phyloP scores from a whole-genome alignment of 2,329 filamentous ascomycete genomes.

The Aureobasidium pullulans region DNA sequence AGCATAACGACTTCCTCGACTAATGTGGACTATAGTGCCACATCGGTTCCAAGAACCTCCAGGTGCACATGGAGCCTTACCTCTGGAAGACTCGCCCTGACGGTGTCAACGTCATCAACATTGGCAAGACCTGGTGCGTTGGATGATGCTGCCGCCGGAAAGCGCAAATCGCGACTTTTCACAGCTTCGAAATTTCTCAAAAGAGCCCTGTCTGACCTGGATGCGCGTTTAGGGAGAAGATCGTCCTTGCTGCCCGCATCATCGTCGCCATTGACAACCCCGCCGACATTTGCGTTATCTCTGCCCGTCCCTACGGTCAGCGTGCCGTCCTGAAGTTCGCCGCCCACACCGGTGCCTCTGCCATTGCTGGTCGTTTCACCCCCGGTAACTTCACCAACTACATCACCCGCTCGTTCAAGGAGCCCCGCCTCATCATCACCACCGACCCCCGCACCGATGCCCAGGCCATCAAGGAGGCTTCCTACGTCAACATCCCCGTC shows the following conservation, averaged over 20 bases:
- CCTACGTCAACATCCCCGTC: slow-evolving; percentile 99
- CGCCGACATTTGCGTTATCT: slow-evolving; percentile 98
- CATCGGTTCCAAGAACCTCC: slow-evolving; percentile 97
- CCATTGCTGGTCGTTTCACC: slow-evolving; percentile 99
- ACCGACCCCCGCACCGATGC: slow-evolving; percentile 99
- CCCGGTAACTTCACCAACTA: slow-evolving; percentile 99
- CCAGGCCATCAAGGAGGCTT: slow-evolving; percentile 99
- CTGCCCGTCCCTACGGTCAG: slow-evolving; percentile 98
- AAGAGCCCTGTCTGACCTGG: not conserved
- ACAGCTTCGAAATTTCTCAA: slow-evolving; percentile 2
- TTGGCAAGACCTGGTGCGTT: slow-evolving; percentile 97
- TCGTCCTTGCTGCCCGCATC: slow-evolving; percentile 96
- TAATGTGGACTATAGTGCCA: slow-evolving; percentile 50
- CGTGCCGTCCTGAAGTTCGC: slow-evolving; percentile 99
- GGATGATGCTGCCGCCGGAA: not conserved
- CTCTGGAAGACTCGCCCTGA: slow-evolving; percentile 99
- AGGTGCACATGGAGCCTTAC: slow-evolving; percentile 99
- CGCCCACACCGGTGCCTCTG: slow-evolving; percentile 91
- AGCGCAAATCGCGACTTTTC: not conserved
- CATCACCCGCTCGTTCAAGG: slow-evolving; percentile 99
- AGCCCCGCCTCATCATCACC: slow-evolving; percentile 98
- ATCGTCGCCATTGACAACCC: slow-evolving; percentile 99
- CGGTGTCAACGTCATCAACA: slow-evolving; percentile 98
- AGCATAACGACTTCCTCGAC: slow-evolving; percentile 41
- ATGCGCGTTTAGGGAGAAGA: slow-evolving; percentile 78